Evolutionary conservation across 2,329 filamentous ascomycete species (phyloP), one percentile per base, ranked within the genome.

Genomic region (Microsporum ferrugineum): DNA sequence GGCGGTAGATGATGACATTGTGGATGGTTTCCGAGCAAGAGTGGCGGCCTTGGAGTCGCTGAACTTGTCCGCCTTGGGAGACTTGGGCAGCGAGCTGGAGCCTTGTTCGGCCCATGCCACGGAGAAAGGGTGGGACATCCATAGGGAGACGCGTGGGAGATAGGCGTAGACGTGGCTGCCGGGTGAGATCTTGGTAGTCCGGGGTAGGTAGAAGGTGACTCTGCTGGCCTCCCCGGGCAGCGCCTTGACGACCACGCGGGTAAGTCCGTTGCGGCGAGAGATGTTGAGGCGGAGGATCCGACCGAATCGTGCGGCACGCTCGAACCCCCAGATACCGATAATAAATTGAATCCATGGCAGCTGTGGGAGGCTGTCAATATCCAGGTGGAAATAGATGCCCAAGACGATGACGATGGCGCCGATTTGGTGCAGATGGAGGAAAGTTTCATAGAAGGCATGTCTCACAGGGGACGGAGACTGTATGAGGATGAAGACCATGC

Each of bases 91-190:
- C 68, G 67, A 66, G 57, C 62, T 67, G n/a, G 69, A 65, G 64
- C 63, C 68, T 57, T 72, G 68, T 57, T 77, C 75, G 5, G 72
- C 72, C 77, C 77, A 79, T 12, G 77, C 77, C 8, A 78, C 73
- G 8, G 76, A 78, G 65, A 79, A 79, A 1, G 77, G 77, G 64
- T 79, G 77, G 0, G 76, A 78, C 75, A 77, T 77, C 77, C 77
- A 79, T 62, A 69, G 67, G 3, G 76, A 72, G 55, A 78, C 66
- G 57, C 68, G 71, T 2, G 83, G 83, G 61, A 85, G 77, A 72
- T 84, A 85, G 61, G 80, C 78, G 70, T 82, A 84, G 7, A 84
- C 82, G 68, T 85, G 82, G 68, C 79, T 80, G 58, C 83, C 83
- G 3, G 83, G 80, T 38, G 73, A 71, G 65, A 82, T 78, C 14